Conservation (phyloP, 192 early-diverging fungal species). For the Entomortierella lignicola region DNA sequence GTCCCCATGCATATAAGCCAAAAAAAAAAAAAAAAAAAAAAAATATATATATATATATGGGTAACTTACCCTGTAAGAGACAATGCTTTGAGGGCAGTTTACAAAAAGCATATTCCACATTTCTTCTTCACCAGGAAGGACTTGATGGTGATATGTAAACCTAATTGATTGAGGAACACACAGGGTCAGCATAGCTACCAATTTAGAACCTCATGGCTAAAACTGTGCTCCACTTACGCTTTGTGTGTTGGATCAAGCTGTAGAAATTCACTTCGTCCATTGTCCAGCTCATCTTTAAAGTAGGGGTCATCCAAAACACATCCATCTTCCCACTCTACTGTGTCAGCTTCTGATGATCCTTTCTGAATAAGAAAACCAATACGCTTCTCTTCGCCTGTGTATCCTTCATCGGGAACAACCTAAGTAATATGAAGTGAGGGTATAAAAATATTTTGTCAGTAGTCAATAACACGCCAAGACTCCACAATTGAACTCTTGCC, state of each 20-base stretch:
- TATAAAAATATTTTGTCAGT: neutral
- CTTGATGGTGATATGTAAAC: conserved; percentile 36
- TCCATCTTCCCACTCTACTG: conserved; percentile 32
- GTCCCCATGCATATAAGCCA: too few relatives aligned
- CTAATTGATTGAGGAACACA: conserved; percentile 4
- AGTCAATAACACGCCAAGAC: neutral
- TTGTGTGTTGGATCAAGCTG: conserved; percentile 16
- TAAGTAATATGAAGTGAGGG: neutral
- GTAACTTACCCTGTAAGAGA: conserved; percentile 56
- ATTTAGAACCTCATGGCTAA: neutral
- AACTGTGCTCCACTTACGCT: conserved; percentile 1
- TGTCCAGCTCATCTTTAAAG: conserved; percentile 54
- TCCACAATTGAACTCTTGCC: neutral
- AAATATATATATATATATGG: too few relatives aligned
- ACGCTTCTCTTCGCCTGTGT: conserved; percentile 25
- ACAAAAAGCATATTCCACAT: conserved; percentile 61
- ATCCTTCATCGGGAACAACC: conserved; percentile 27
- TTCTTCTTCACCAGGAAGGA: conserved; percentile 51
- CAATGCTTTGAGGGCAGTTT: conserved; percentile 55
- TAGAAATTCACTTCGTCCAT: conserved; percentile 35
- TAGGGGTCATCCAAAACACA: conserved; percentile 59
- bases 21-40: too few relatives aligned
- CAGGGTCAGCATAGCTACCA: neutral
- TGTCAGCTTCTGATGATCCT: conserved; percentile 24
- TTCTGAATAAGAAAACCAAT: conserved; percentile 34